Evolutionary conservation across 2,329 filamentous ascomycete genomes (phyloP), one percentile per base, ranked within the genome.

Genomic region (Biscogniauxia sp.): DNA sequence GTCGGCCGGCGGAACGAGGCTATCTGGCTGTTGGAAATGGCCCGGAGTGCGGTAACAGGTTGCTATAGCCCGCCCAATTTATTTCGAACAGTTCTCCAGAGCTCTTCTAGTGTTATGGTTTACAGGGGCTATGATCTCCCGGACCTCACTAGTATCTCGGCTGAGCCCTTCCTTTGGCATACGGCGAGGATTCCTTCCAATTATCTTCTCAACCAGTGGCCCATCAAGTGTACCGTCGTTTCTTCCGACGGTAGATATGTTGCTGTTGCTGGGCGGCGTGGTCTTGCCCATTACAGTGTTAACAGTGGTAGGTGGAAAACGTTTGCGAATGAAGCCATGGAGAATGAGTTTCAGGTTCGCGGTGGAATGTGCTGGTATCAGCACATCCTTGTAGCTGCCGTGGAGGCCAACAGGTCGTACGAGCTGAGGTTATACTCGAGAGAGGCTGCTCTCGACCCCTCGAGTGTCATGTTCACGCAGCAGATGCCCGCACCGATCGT

Each of bases 311-410:
- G 95, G 61, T 99, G 95, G 95, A 97, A 96, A 74, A 96, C 90
- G 0, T 99, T 99, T 73, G 84, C 89, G 54, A 92, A 93, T 69
- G 84, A 88, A 25, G 86, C 84, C 28, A 84, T 89, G 71, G 95
- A 98, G 75, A 93, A 93, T 69, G 92, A 93, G 64, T 99, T 99
- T 72, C 87, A 92, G 23, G 92, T 99, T 15, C 84, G 93, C 64
- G 95, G 95, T 54, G 95, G 95, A 6, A 97, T 99, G 93, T 98
- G 94, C 74, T 99, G 95, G 95, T 93, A 96, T 73, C 93, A 96
- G 67, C 94, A 99, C 76, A 91, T 98, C 32, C 82, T 99, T 19
- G 91, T 98, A 59, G 93, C 93, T 49, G 93, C 94, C 3, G 89
- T 97, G n/a, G 95, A 99, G 75, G 88, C 87, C 57, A 91, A 90